phyloP scores from a whole-genome alignment of 2,329 filamentous ascomycete species.

The Alternaria sp. region DNA sequence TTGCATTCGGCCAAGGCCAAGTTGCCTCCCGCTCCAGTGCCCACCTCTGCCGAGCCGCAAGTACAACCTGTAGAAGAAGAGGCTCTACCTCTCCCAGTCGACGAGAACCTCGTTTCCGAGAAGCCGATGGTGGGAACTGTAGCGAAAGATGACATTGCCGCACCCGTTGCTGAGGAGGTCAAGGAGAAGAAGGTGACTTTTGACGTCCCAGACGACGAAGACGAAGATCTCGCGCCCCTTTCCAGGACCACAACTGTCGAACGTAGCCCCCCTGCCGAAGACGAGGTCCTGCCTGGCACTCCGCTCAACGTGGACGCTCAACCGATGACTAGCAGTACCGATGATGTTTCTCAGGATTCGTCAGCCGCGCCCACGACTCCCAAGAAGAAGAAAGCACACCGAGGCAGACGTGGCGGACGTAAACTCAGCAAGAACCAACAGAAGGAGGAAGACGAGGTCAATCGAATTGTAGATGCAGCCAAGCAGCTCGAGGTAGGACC shows the following conservation, averaged over 20 bases:
- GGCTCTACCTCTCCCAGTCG: background rate
- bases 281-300: constrained; percentile 10
- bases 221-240: constrained; percentile 42
- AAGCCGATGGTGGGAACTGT: constrained; percentile 1
- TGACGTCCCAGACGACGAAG: constrained; percentile 38
- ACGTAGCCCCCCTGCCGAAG: constrained; percentile 25
- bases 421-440: constrained; percentile 53
- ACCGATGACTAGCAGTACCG: constrained; percentile 12
- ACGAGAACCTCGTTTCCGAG: constrained; percentile 7
- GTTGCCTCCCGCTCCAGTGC: constrained; percentile 9
- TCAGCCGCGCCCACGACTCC: constrained; percentile 32
- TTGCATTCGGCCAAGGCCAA: constrained; percentile 16
- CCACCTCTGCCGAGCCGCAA: constrained; percentile 10
- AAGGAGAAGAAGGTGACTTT: constrained; percentile 46
- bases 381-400: constrained; percentile 58
- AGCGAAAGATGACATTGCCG: constrained; percentile 11
- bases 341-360: constrained; percentile 30
- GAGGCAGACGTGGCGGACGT: constrained; percentile 56
- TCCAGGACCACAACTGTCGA: constrained; percentile 44
- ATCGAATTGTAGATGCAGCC: constrained; percentile 49
- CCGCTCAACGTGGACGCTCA: constrained; percentile 15
- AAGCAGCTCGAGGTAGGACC: constrained; percentile 44
- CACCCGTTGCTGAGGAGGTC: constrained; percentile 18
- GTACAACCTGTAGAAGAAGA: constrained; percentile 6
- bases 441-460: constrained; percentile 45